Base-by-base conservation (phyloP, 345 rosid species). In the Melaleuca quinquenervia region DNA sequence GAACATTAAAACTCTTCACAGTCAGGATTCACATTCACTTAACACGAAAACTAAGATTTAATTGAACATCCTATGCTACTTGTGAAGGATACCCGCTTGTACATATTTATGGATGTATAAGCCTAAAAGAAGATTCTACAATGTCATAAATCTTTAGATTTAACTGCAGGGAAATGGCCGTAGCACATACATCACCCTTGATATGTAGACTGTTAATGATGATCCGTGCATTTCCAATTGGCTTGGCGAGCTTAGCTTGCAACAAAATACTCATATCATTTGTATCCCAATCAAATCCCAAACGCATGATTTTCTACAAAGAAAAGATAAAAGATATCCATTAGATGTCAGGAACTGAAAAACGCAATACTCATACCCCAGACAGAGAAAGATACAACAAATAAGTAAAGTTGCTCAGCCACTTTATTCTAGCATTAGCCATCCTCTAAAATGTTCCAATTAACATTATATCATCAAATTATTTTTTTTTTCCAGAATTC, bases 281-380 rank as follows among this genome's bases (percentile, higher is more conserved):
- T 24, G 98, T 90, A 86, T 96, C 98, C 99, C 99, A 97, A 78
- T 89, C 96, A 88, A 97, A 94, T 86, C 94, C 96, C 88, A 96
- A 64, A 45, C 86, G 89, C 98, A 97, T 94, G 75, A 94, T 89
- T 91, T 89, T 91, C 99, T 97, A 94, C 88, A 86, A 88, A 86
- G 74, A 70, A 58, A 82, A 44, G 62, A 45, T 87, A 51, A 82
- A 86, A 86, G 20, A 56, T 26, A 51, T 50, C 14, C 6, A 86
- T n/a, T 89, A 82, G 49, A 56, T 86, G 50, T 80, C 50, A 50
- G 49, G 82, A 74, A 62, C 58, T 70, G 13, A 49, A 49, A 48
- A 84, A 36, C 20, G 49, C n/a, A 41, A 70, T 32, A 85, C 49
- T 83, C 84, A 29, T 64, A 48, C 51, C 18, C 75, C 26, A 52